Base-by-base conservation (phyloP, 257 asterid genomes). In the Salvia miltiorrhiza region DNA sequence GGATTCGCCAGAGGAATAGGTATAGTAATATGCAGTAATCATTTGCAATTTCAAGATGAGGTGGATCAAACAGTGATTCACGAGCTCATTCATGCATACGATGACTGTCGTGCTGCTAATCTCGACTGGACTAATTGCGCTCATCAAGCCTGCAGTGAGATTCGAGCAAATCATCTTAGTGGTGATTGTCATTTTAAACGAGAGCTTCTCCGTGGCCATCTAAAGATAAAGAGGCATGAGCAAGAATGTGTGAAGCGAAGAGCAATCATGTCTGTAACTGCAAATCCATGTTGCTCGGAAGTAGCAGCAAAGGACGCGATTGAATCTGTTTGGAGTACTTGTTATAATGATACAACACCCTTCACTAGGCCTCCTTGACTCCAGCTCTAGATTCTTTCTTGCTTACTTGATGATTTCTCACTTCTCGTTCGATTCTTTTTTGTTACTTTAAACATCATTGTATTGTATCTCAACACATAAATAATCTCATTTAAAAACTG, bases 61-160 rank as follows among this genome's bases (percentile, higher is more conserved):
- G 97, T 90, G 67, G 84, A 78, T 67, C 99, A 93, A 79, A 85
- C 82, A 16, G 81, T 93, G 73, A 88, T 84, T 78, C 99, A 90
- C 64, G 99, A 93, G 83, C 95, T 93, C 70, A 93, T 93, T 76
- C 99, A 93, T 74, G 96, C 95, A 1, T 93, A 88, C 40, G 96
- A 90, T 50, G 96, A 93, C 4, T 93, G 99, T 39, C 91, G 92
- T 26, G 92, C 85, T 48, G 91, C 87, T 14, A 90, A 90, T 75
- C 67, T 93, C 81, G 84, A 88, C 59, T 93, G 96, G 97, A 11
- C 78, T n/a, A 62, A 84, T 67, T 82, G 96, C 21, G 88, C 87
- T 63, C 97, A 93, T 79, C 97, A 88, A 59, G 96, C 96, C 32
- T 88, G 96, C 79, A 88, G 96, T 67, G 99, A 30, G 33, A 30